A percentile compares a stretch with the other conserved stretches of the same genome.
phyloP scores from a whole-genome alignment of 257 asterid species.

The Penstemon newberryi region DNA sequence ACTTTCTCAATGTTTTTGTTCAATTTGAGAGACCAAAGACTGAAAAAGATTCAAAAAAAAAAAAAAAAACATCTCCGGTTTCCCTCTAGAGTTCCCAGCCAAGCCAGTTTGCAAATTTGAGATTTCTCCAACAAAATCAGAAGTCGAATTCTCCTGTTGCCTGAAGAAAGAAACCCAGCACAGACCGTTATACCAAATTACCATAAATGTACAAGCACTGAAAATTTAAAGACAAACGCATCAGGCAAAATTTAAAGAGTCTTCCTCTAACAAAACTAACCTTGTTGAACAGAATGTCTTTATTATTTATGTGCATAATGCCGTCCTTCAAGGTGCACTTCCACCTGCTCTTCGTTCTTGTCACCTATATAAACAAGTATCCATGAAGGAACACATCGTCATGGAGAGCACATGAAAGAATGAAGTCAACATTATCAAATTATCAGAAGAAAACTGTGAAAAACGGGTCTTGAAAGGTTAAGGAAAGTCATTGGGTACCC shows the following conservation, averaged over 20 bases:
- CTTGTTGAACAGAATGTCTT: slow-evolving; percentile 86
- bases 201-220: slow-evolving; percentile 8
- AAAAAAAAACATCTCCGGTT: slow-evolving; percentile 26
- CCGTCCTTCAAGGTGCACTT: slow-evolving; percentile 93
- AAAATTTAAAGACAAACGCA: slow-evolving; percentile 8
- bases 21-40: slow-evolving; percentile 33
- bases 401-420: neutral
- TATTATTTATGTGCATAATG: slow-evolving; percentile 91
- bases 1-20: slow-evolving; percentile 31
- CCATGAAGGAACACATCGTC: neutral
- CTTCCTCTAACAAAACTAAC: slow-evolving; percentile 15
- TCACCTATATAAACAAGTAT: slow-evolving; percentile 52
- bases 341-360: slow-evolving; percentile 99
- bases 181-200: neutral
- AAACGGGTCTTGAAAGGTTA: neutral
- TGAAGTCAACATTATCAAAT: neutral
- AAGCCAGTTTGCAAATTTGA: slow-evolving; percentile 9
- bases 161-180: slow-evolving; percentile 41
- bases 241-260: neutral
- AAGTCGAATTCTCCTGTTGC: slow-evolving; percentile 88
- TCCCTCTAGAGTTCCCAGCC: slow-evolving; percentile 23
- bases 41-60: slow-evolving; percentile 10
- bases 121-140: slow-evolving; percentile 43
- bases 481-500: no score
- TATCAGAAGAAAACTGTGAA: neutral